Evolutionary conservation across 768 basidiomycete species (phyloP), one percentile per base, ranked within the genome.

Genomic region (Suillus occidentalis): DNA sequence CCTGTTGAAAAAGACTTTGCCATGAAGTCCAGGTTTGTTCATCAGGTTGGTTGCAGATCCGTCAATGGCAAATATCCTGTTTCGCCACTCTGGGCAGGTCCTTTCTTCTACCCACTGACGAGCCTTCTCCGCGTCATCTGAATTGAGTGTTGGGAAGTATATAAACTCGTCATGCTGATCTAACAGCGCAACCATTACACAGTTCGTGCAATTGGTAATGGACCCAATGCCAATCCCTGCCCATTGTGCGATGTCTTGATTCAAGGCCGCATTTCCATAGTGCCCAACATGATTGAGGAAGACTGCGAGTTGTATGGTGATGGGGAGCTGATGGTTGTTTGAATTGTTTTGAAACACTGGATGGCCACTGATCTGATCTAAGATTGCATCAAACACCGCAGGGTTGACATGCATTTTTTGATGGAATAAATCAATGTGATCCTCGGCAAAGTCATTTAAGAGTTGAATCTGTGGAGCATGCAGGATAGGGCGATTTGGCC

Each of bases 371-470:
- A 78, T 74, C 6, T 62, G n/a, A 10, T 43, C 36, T 4, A 74
- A 16, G 3, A 71, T 68, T 2, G 13, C 42, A 42, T 76, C 71
- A 56, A 77, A 78, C 12, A 68, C 69, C 16, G 49, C 45, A 16
- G 76, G 74, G 2, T 57, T 55, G 6, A 76, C 70, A n/a, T 70
- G 66, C 76, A 71, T 40, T 73, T 72, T 6, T 45, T 63, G 79
- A 77, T 16, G 25, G 28, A 61, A 61, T 12, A 61, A 47, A 12
- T 47, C 0, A 6, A 28, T 6, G 8, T 10, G 42, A 31, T 61
- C 18, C 12, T 61, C 25, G 5, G 60, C 59, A 60, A 61, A 61
- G 16, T 61, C 4, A 25, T 4, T 13, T 49, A 49, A 49, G 22
- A 49, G 47, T 6, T 49, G 47, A 22, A 49, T 49, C 12, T 49